phyloP scores from a whole-genome alignment of 257 asterid species.

The Lithospermum erythrorhizon region DNA sequence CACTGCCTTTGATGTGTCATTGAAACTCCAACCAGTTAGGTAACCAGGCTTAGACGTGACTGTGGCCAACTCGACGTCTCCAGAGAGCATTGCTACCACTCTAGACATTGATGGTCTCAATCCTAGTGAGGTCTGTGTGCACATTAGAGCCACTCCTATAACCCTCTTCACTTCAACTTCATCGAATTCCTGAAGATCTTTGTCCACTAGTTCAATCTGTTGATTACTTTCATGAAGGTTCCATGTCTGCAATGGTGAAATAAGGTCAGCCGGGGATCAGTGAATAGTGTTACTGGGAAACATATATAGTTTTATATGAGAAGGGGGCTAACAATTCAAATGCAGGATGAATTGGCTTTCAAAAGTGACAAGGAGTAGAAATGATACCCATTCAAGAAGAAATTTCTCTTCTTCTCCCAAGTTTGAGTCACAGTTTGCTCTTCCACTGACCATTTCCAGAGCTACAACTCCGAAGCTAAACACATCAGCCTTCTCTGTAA shows the following conservation, averaged over 20 bases:
- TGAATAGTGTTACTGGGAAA: neutral
- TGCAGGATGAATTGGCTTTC: neutral
- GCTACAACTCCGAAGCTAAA: slow-evolving; percentile 71
- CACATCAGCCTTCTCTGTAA: slow-evolving; percentile 59
- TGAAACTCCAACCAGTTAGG: slow-evolving; percentile 47
- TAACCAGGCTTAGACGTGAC: slow-evolving; percentile 47
- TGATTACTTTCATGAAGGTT: slow-evolving; percentile 27
- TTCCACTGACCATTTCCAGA: slow-evolving; percentile 51
- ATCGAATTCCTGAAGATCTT: slow-evolving; percentile 21
- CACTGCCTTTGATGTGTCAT: slow-evolving; percentile 23
- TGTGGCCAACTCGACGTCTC: slow-evolving; percentile 41
- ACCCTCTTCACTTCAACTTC: slow-evolving; percentile 33
- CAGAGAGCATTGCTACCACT: slow-evolving; percentile 57
- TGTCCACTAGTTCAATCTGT: slow-evolving; percentile 38
- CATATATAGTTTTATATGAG: neutral
- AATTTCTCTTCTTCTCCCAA: slow-evolving; percentile 42
- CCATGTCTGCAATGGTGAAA: slow-evolving; percentile 18
- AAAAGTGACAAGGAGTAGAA: slow-evolving; percentile 2
- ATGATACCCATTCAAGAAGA: slow-evolving; percentile 70
- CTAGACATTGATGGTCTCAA: slow-evolving; percentile 58
- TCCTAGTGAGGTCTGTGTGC: slow-evolving; percentile 56
- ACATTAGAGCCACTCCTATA: slow-evolving; percentile 43
- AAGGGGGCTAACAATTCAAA: neutral
- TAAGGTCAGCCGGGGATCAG: neutral
- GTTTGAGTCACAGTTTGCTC: slow-evolving; percentile 47